Evolutionary conservation across 2,329 filamentous ascomycete genomes (phyloP), one percentile per base, ranked within the genome.

Genomic region (Cordyceps farinosa): DNA sequence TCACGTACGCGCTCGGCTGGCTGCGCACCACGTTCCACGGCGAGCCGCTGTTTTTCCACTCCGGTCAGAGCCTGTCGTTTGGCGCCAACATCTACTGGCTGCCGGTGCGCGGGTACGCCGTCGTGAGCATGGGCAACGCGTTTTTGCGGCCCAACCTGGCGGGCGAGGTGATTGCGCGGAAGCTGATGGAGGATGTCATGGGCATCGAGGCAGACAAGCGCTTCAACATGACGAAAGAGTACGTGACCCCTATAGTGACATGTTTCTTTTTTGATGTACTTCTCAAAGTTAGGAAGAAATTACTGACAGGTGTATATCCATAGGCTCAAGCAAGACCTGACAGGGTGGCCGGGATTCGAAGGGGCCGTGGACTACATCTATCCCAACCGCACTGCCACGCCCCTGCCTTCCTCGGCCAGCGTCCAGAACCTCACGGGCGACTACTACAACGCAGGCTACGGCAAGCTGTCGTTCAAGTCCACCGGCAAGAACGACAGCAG

Each of bases 21-120:
- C 10, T 10, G 50, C 9, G 13, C 36, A 47, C 36, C 29, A 15
- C 22, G 1, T 55, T 61, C n/a, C 59, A 61, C 13, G 51, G 51
- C 17, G 38, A 61, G 36, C 27, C 47, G 3, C 29, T 61, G 1
- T 44, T 30, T 17, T 17, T 22, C 3, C 48, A 61, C 34, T 3
- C 4, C 36, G 59, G 59, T 8, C 30, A 53, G 48, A 54, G 36
- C 30, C 29, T 61, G 5, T 44, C 59, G 17, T 53, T 53, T 42
- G 59, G 59, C 30, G 47, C 48, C 11, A 29, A 34, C 27, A 13
- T 55, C n/a, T 61, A n/a, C n/a, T 61, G 59, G 59, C 30, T 61
- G 22, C 59, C 59, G 1, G 30, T 36, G 13, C 17, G 50, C 13
- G n/a, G 54, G 22, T 48, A 47, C 10, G 59, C 36, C n/a, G 50